These are phyloP conservation scores for Exophiala lecanii-corni DNA, from an alignment of 2,329 filamentous ascomycete species.

Conservation along the genomic window DNA sequence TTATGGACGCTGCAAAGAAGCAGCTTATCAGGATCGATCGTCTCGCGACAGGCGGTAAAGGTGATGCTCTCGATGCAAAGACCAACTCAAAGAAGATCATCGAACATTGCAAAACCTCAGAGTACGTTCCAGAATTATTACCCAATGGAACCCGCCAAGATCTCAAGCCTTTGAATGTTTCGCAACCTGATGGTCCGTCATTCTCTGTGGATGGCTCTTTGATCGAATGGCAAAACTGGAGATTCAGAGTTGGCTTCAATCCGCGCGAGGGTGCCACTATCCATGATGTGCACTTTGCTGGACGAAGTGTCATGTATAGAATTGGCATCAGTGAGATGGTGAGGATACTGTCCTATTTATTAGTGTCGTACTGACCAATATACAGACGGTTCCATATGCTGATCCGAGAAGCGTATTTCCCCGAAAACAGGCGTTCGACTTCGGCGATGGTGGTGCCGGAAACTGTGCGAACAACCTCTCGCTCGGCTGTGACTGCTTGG, in stretches of 20 bases:
- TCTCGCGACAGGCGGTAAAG: slow-evolving; percentile 48
- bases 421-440: slow-evolving; percentile 67
- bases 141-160: slow-evolving; percentile 46
- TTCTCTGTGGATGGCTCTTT: slow-evolving; percentile 53
- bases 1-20: slow-evolving; percentile 55
- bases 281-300: slow-evolving; percentile 65
- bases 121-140: slow-evolving; percentile 51
- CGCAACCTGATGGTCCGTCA: slow-evolving; percentile 65
- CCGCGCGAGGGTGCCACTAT: slow-evolving; percentile 61
- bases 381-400: slow-evolving; percentile 58
- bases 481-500: slow-evolving; percentile 65
- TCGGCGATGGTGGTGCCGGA: slow-evolving; percentile 65
- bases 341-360: not conserved
- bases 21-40: slow-evolving; percentile 55
- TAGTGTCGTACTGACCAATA: not conserved
- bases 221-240: slow-evolving; percentile 64
- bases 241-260: slow-evolving; percentile 63
- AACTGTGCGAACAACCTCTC: slow-evolving; percentile 63
- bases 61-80: slow-evolving; percentile 44
- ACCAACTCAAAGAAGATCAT: slow-evolving; percentile 45
- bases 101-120: slow-evolving; percentile 48
- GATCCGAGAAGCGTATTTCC: slow-evolving; percentile 63
- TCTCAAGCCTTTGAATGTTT: slow-evolving; percentile 66
- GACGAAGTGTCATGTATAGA: slow-evolving; percentile 61
- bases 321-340: slow-evolving; percentile 63